Base-by-base conservation (phyloP, 768 basidiomycete species). In the Hericium alpestre region DNA sequence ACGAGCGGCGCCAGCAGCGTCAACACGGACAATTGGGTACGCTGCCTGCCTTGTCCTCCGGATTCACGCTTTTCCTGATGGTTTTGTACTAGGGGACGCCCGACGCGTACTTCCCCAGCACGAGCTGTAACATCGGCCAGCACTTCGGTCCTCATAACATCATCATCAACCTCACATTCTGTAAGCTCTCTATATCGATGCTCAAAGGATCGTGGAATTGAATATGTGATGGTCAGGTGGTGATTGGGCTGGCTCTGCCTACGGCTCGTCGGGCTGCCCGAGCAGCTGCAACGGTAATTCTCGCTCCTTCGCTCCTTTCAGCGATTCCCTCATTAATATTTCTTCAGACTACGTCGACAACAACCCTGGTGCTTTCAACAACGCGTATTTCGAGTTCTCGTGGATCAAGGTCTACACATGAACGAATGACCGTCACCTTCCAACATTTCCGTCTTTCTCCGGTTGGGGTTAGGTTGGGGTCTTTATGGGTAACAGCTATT, bases 91-190 rank as follows among this genome's bases (percentile, higher is more conserved):
- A 63, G 66, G 64, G 64, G 32, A 59, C 43, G 16, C 66, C 63
- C 16, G 58, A 51, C 48, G 66, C 66, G 2, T 50, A 56, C 25
- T 60, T 66, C 55, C 58, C 64, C 32, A 70, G 68, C 56, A 56
- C 63, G n/a, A 63, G 67, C 50, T 72, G 69, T 58, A 67, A 73
- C 56, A 66, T 75, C 9, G 64, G 65, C 55, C 67, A 69, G 56
- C 56, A 64, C 51, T 66, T 68, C 54, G 62, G 58, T 32, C 61
- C 65, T 20, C 56, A 64, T 38, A 67, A 59, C 40, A 62, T 66
- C 46, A 64, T 66, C 40, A 62, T 64, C 40, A 64, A 67, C 50
- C 56, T 65, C 52, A 60, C 56, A 15, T 54, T 67, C 22, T 65
- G 66, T 62, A 38, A 55, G 65, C 52, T 38, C n/a, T 20, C 16